A percentile compares a stretch with the other conserved stretches of the same genome.
Evolutionary conservation across 305 asterid species (phyloP).

Genomic region (Withania somnifera): DNA sequence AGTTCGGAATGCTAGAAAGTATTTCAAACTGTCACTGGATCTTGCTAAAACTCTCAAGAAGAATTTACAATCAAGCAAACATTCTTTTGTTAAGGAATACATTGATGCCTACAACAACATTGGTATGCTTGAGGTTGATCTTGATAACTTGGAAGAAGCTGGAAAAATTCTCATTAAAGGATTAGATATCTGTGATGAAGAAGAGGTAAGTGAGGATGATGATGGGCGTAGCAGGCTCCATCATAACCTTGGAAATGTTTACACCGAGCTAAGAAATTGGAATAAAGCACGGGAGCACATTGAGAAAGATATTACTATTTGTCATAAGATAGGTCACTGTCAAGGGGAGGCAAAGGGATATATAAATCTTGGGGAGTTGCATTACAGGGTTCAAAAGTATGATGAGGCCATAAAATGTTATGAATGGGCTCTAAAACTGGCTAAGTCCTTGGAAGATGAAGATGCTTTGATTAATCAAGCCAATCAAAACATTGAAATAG

Average conservation of each 20-base stretch:
- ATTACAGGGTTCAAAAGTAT: conserved; percentile 58
- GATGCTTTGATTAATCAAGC: conserved; percentile 49
- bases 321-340: conserved; percentile 57
- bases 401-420: conserved; percentile 66
- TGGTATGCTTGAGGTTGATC: conserved; percentile 91
- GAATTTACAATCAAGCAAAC: conserved; percentile 25
- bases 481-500: conserved; percentile 49
- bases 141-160: conserved; percentile 70
- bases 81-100: conserved; percentile 58
- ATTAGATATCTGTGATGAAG: conserved; percentile 75
- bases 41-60: conserved; percentile 54
- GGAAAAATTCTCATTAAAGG: conserved; percentile 55
- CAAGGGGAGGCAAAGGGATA: conserved; percentile 99
- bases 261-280: conserved; percentile 76
- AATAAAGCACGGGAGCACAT: conserved; percentile 58
- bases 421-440: conserved; percentile 64
- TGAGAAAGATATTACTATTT: conserved; percentile 56
- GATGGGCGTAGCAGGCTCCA: conserved; percentile 94
- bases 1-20: conserved; percentile 63
- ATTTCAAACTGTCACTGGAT: conserved; percentile 59
- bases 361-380: conserved; percentile 80
- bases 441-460: conserved; percentile 90
- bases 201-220: conserved; percentile 64
- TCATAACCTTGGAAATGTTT: conserved; percentile 89
- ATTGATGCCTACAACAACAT: conserved; percentile 91